These are phyloP conservation scores for Pseudogymnoascus sp. DNA, from an alignment of 2,329 filamentous ascomycete genomes.

Conservation along the genomic window DNA sequence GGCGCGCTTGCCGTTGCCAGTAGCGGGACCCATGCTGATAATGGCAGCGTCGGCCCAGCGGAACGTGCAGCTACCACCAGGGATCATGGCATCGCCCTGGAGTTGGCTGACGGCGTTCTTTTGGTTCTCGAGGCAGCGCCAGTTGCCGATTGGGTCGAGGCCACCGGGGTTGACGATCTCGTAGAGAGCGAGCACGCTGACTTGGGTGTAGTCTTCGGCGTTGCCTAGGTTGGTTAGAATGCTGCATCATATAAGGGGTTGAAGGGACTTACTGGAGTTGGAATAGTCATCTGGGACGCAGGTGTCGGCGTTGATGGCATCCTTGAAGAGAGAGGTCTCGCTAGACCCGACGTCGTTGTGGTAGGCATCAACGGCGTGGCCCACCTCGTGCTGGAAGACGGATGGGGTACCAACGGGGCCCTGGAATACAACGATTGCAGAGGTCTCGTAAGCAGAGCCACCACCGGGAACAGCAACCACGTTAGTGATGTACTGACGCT, in stretches of 20 bases:
- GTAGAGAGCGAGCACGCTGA: conserved; percentile 12
- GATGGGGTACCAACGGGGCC: not conserved
- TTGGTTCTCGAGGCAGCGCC: conserved; percentile 13
- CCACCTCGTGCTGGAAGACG: conserved; percentile 10
- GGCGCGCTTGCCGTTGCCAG: not conserved
- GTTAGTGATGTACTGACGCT: conserved; percentile 15
- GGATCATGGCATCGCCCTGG: conserved; percentile 5
- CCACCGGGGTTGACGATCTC: conserved; percentile 12
- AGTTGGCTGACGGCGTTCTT: conserved; percentile 12
- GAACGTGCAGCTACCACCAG: conserved; percentile 10
- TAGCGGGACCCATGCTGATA: conserved; percentile 11
- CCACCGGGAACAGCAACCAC: conserved; percentile 12
- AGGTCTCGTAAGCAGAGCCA: conserved; percentile 11
- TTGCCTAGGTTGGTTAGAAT: conserved; percentile 5
- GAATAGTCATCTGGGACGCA: conserved; percentile 15
- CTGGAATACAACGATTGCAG: not conserved
- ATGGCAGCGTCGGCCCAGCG: conserved; percentile 11
- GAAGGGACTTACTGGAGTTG: conserved; percentile 11
- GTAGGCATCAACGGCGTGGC: conserved; percentile 13
- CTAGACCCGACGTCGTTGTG: conserved; percentile 10
- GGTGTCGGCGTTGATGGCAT: conserved; percentile 11
- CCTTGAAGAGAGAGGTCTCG: conserved; percentile 8
- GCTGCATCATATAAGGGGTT: not conserved
- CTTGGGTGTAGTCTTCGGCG: conserved; percentile 15
- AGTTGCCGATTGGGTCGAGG: conserved; percentile 11